phyloP scores from a whole-genome alignment of 768 basidiomycete species.

The Obba rivulosa region DNA sequence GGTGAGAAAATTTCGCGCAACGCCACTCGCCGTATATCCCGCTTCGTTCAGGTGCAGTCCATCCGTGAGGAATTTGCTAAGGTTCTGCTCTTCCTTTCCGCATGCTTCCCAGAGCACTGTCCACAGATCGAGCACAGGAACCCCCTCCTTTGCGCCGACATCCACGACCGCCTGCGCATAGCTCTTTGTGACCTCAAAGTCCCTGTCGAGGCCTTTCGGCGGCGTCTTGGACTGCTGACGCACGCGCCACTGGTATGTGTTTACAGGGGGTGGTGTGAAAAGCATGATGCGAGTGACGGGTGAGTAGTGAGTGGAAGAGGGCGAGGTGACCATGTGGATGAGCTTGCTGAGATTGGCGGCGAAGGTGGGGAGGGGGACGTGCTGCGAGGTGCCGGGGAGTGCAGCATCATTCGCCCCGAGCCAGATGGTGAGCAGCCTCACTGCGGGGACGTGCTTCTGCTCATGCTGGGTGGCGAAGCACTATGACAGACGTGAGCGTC shows the following conservation, averaged over 20 bases:
- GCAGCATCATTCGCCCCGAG: slow-evolving; percentile 88
- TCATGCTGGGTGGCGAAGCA: slow-evolving; percentile 51
- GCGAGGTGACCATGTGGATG: slow-evolving; percentile 55
- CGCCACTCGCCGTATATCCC: slow-evolving; percentile 61
- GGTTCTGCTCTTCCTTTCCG: slow-evolving; percentile 49
- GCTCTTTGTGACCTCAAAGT: slow-evolving; percentile 51
- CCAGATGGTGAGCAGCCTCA: slow-evolving; percentile 81
- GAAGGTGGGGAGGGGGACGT: slow-evolving; percentile 68
- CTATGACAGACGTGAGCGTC: slow-evolving; percentile 28
- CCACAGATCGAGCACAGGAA: slow-evolving; percentile 75
- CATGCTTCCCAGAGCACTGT: slow-evolving; percentile 66
- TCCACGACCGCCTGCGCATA: slow-evolving; percentile 71
- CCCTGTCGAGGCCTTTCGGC: slow-evolving; percentile 50
- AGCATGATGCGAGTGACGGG: slow-evolving; percentile 72
- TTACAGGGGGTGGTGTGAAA: slow-evolving; percentile 83
- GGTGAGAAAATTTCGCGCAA: neutral
- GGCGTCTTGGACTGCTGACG: slow-evolving; percentile 47
- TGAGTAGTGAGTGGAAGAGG: slow-evolving; percentile 60
- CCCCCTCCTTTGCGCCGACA: slow-evolving; percentile 47
- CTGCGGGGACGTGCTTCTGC: slow-evolving; percentile 44
- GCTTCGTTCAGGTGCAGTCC: slow-evolving; percentile 76
- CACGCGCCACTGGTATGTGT: slow-evolving; percentile 49
- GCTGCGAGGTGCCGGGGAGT: slow-evolving; percentile 58
- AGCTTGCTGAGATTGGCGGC: slow-evolving; percentile 58
- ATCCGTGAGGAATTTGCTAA: slow-evolving; percentile 56